Evolutionary conservation across 768 basidiomycete species (phyloP), one percentile per base, ranked within the genome.

Genomic region (Panaeolus cyanescens): DNA sequence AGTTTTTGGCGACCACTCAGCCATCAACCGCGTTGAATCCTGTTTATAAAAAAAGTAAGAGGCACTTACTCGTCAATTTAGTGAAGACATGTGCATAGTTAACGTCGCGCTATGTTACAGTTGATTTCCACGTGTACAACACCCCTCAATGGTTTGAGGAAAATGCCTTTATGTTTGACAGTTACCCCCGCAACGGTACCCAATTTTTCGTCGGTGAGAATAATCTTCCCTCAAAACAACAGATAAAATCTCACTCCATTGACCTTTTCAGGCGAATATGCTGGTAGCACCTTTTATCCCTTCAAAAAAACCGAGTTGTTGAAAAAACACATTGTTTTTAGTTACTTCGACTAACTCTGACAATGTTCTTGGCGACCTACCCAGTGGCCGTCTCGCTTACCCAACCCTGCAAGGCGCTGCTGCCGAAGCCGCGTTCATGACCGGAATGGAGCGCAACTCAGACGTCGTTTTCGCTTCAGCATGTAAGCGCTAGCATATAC

Each of bases 381-480:
- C 70, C 6, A 62, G 62, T 34, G 72, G 73, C 10, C 70, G 75
- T 4, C 56, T 77, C 15, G 66, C 71, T 8, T 75, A 72, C 59
- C 74, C 75, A 4, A 73, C 73, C 6, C 66, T 75, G 39, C 63
- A 74, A 56, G 82, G 81, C 22, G 69, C 84, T 20, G 73, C 67
- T 15, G 83, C 79, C 8, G 86, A 87, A 65, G 86, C 85, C 3
- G 83, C 82, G 3, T 87, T 82, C 63, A 86, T 86, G 85, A 86
- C 84, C 1, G 85, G 86, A 4, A 67, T 86, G 54, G 85, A 88
- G 67, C 65, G 77, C 31, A 86, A 87, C 62, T 78, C 80, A 2
- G 85, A 88, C 69, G 83, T 87, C 25, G 83, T 87, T 3, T 87
- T 86, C 59, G 73, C 72, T 19, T 74, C 84, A 17, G 80, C 83